Evolutionary conservation across 768 basidiomycete species (phyloP).

Genomic region (Suillus alpinus): DNA sequence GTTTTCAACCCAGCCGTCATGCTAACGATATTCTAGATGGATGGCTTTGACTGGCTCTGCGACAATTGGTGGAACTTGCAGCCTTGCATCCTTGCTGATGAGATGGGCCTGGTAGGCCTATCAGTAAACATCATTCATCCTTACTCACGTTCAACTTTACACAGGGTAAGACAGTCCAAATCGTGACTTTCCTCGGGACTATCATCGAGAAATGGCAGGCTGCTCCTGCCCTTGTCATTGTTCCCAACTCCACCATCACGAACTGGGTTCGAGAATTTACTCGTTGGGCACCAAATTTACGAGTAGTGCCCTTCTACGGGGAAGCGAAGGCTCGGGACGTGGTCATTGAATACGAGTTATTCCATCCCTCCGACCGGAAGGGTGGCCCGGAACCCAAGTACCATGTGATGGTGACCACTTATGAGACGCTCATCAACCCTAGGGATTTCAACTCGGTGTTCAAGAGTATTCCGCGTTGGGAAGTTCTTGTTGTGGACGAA

Average conservation of each 20-base stretch:
- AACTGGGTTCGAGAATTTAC: slow-evolving; percentile 97
- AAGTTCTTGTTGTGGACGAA: slow-evolving; percentile 90
- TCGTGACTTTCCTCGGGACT: slow-evolving; percentile 77
- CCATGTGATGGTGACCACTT: slow-evolving; percentile 92
- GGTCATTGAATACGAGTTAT: slow-evolving; percentile 79
- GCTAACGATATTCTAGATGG: slow-evolving; percentile 45
- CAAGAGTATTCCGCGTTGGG: slow-evolving; percentile 85
- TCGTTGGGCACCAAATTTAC: slow-evolving; percentile 60
- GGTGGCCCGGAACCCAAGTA: slow-evolving; percentile 60
- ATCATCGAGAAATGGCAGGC: slow-evolving; percentile 54
- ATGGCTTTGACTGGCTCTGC: slow-evolving; percentile 82
- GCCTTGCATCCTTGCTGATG: slow-evolving; percentile 90
- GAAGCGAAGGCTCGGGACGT: slow-evolving; percentile 77
- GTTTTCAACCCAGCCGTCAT: not conserved
- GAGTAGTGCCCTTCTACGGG: slow-evolving; percentile 86
- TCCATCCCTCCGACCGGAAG: slow-evolving; percentile 44
- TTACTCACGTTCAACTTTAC: slow-evolving; percentile 5
- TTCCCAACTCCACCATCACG: slow-evolving; percentile 94
- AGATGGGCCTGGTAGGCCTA: slow-evolving; percentile 83
- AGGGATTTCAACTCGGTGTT: slow-evolving; percentile 76
- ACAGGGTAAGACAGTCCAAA: slow-evolving; percentile 91
- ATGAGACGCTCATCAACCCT: slow-evolving; percentile 72
- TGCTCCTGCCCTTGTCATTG: slow-evolving; percentile 84
- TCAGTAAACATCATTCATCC: slow-evolving; percentile 1
- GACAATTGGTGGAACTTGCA: slow-evolving; percentile 88